These are phyloP conservation scores for Syzygium jambos DNA, from an alignment of 345 rosid genomes.

Conservation along the genomic window DNA sequence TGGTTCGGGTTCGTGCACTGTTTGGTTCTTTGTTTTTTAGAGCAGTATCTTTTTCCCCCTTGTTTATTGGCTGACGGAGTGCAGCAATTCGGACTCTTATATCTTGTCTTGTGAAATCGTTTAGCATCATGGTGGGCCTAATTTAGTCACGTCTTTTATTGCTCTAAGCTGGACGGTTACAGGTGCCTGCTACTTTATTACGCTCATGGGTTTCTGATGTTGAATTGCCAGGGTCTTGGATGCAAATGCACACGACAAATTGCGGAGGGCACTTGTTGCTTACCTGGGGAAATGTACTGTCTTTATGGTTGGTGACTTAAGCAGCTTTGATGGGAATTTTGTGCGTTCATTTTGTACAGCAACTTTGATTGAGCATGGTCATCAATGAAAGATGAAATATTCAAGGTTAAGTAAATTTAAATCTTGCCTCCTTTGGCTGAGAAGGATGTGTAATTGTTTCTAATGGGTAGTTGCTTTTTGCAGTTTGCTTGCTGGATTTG, in stretches of 20 bases:
- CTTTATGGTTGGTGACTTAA: conserved; percentile 44
- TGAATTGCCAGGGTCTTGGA: conserved; percentile 48
- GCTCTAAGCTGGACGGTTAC: too few relatives aligned
- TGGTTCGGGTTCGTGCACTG: conserved; percentile 54
- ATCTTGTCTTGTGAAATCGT: too few relatives aligned
- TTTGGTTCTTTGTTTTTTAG: neutral
- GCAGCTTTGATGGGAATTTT: conserved; percentile 30
- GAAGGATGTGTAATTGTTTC: neutral
- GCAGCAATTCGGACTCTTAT: too few relatives aligned
- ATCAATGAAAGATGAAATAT: conserved; percentile 50
- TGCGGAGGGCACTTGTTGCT: conserved; percentile 38
- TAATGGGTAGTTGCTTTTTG: conserved; percentile 7
- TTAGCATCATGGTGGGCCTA: too few relatives aligned
- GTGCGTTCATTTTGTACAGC: conserved; percentile 27
- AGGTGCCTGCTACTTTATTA: neutral
- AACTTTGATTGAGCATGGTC: conserved; percentile 46
- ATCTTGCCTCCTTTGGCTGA: neutral
- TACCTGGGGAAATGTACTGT: conserved; percentile 42
- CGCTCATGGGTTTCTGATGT: neutral
- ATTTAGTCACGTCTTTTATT: too few relatives aligned
- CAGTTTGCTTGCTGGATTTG: conserved; percentile 67
- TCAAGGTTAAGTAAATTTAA: conserved; percentile 33
- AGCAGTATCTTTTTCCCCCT: neutral
- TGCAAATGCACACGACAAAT: conserved; percentile 44
- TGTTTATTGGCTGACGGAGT: neutral